Evolutionary conservation across 148 eudicot genomes (phyloP).

Genomic region (Hydrangea macrophylla): DNA sequence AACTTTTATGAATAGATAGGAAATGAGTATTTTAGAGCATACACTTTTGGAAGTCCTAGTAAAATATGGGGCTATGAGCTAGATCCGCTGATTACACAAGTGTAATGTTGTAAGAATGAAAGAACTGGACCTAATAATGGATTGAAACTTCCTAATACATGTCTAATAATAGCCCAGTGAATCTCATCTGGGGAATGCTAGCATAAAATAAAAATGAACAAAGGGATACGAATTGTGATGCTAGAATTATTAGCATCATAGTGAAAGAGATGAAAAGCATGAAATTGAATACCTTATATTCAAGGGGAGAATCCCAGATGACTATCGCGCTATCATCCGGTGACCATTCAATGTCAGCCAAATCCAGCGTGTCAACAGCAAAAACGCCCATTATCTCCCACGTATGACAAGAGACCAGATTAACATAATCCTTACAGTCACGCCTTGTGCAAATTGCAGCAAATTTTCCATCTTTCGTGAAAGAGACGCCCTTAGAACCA

Average conservation of each 20-base stretch:
- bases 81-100: background rate
- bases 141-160: background rate
- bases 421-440: slow-evolving; percentile 92
- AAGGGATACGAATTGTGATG: background rate
- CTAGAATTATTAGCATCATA: background rate
- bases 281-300: slow-evolving; percentile 66
- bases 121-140: background rate
- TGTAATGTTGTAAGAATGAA: background rate
- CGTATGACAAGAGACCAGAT: slow-evolving; percentile 72
- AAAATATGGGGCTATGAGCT: background rate
- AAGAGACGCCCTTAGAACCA: slow-evolving; percentile 85
- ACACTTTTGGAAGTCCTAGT: background rate
- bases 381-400: slow-evolving; percentile 95
- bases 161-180: background rate
- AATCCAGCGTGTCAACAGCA: slow-evolving; percentile 88
- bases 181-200: background rate
- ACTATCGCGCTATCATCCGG: slow-evolving; percentile 96
- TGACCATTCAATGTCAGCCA: slow-evolving; percentile 93
- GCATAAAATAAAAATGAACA: background rate
- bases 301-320: slow-evolving; percentile 97
- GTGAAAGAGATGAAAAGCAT: background rate
- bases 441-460: slow-evolving; percentile 96
- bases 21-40: background rate
- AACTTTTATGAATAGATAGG: background rate
- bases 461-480: slow-evolving; percentile 88